Evolutionary conservation across 1,284 basidiomycete species (phyloP).

Genomic region (Fomitopsis palustris): DNA sequence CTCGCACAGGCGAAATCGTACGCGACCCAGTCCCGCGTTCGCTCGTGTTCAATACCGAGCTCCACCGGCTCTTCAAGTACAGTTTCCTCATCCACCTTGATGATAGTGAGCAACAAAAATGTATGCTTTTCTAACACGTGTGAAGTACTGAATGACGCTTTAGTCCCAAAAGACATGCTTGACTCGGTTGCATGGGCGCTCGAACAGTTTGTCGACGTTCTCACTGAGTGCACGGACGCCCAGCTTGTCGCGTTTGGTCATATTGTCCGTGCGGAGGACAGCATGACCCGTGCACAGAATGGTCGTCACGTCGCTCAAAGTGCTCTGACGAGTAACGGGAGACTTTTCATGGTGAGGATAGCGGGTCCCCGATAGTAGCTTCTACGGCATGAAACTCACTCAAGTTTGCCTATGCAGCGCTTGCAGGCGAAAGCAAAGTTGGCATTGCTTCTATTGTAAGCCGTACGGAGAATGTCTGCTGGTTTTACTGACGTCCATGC

Average conservation of each 20-base stretch:
- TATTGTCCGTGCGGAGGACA: background rate
- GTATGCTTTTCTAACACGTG: background rate
- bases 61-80: slow-evolving; percentile 17
- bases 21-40: slow-evolving; percentile 9
- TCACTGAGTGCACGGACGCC: slow-evolving; percentile 14
- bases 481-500: slow-evolving; percentile 5
- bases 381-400: background rate
- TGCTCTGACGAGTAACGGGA: background rate
- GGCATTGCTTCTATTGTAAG: background rate
- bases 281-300: background rate
- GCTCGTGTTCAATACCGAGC: slow-evolving; percentile 9
- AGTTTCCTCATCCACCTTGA: slow-evolving; percentile 13
- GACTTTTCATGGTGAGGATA: background rate
- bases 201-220: slow-evolving; percentile 15
- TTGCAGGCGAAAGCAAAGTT: background rate
- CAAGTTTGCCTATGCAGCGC: background rate
- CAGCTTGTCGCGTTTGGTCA: slow-evolving; percentile 15
- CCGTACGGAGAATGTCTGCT: slow-evolving; percentile 8
- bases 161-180: slow-evolving; percentile 17
- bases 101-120: slow-evolving; percentile 7
- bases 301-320: background rate
- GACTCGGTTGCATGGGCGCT: slow-evolving; percentile 14
- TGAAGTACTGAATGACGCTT: background rate
- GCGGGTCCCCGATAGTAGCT: no score
- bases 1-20: slow-evolving; percentile 2